Evolutionary conservation across 345 rosid genomes (phyloP).

Genomic region (Carallia pectinifolia): DNA sequence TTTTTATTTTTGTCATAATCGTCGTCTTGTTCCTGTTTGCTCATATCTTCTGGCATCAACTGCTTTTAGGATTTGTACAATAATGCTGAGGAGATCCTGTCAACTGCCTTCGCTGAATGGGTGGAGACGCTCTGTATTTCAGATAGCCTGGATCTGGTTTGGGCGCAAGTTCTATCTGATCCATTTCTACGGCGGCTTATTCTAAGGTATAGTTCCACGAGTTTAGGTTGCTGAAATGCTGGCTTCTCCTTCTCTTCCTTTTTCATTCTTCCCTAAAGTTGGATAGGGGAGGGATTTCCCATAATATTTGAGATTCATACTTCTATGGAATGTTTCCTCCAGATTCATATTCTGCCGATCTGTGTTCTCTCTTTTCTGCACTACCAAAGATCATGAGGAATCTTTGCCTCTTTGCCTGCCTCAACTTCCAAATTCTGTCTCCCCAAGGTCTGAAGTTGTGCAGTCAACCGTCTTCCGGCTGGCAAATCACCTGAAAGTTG

Average conservation of each 20-base stretch:
- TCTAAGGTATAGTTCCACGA: constrained; percentile 52
- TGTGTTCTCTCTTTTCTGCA: constrained; percentile 51
- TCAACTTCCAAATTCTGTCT: constrained; percentile 56
- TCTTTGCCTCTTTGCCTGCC: constrained; percentile 82
- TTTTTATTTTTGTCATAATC: neutral
- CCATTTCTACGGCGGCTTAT: constrained; percentile 87
- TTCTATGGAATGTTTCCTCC: constrained; percentile 19
- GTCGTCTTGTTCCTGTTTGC: constrained; percentile 12
- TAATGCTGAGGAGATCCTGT: constrained; percentile 73
- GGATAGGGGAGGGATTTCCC: too few species aligned
- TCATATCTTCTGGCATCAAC: constrained; percentile 10
- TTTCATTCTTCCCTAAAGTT: neutral
- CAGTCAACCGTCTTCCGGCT: constrained; percentile 51
- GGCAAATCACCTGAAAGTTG: constrained; percentile 60
- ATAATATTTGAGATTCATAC: neutral
- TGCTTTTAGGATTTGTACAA: constrained; percentile 50
- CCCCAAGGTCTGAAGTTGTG: constrained; percentile 50
- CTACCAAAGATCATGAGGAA: constrained; percentile 44
- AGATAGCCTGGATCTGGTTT: constrained; percentile 72
- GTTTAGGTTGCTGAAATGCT: neutral
- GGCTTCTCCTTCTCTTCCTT: neutral
- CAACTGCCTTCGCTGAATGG: constrained; percentile 73
- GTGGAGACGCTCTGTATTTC: constrained; percentile 83
- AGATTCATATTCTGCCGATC: constrained; percentile 91
- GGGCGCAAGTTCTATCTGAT: constrained; percentile 90